Evolutionary conservation across 1,139 yeast genomes (phyloP).

Genomic region (Diutina siamensis): DNA sequence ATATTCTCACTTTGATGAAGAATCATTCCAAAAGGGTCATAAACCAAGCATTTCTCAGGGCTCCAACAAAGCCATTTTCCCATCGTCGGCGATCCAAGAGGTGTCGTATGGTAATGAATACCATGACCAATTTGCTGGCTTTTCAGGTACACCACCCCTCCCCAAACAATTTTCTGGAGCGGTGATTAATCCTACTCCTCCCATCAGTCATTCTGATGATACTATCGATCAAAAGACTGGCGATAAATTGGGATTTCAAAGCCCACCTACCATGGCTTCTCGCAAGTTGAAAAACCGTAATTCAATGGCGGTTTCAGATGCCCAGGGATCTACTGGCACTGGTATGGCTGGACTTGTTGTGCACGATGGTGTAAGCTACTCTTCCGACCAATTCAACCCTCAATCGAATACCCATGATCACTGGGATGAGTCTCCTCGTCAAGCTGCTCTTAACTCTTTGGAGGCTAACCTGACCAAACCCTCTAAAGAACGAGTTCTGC

Average conservation of each 20-base stretch:
- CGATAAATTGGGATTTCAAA: not conserved
- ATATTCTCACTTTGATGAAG: not conserved
- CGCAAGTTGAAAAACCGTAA: not conserved
- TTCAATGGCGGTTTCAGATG: not conserved
- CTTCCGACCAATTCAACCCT: not conserved
- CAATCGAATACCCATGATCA: not conserved
- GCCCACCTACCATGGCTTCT: not conserved
- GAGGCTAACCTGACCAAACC: not conserved
- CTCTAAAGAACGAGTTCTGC: not conserved
- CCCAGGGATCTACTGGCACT: not conserved
- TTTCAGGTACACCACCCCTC: not conserved
- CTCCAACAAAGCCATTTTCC: not conserved
- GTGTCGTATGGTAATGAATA: not conserved
- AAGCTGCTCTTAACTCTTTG: not conserved
- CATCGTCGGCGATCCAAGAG: not conserved
- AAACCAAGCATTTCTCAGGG: not conserved
- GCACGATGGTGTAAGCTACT: not conserved
- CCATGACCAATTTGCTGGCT: not conserved
- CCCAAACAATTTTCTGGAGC: not conserved
- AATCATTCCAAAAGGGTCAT: not conserved
- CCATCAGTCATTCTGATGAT: not conserved
- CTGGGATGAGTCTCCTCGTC: not conserved
- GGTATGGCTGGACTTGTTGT: not conserved
- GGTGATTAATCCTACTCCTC: constrained; percentile 2
- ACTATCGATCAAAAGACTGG: not conserved